Evolutionary conservation across 129 eudicot species (phyloP).

Genomic region (Centaurea solstitialis): DNA sequence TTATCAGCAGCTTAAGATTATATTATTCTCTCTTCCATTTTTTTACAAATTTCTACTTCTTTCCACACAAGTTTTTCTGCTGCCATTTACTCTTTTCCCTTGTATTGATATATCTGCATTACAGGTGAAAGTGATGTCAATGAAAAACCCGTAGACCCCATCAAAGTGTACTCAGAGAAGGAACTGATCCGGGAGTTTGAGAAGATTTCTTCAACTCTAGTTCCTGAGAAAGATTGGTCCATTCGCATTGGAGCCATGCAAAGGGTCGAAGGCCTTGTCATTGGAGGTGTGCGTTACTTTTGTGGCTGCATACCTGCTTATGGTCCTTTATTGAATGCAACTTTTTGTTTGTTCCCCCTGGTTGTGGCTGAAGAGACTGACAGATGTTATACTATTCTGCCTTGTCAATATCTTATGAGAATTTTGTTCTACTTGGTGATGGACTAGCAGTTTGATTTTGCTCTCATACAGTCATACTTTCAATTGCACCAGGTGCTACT

Average conservation of each 20-base stretch:
- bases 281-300: conserved; percentile 68
- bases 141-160: conserved; percentile 94
- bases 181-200: conserved; percentile 91
- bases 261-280: conserved; percentile 86
- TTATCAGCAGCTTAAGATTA: neutral
- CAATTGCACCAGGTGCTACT: conserved; percentile 65
- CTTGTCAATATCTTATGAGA: neutral
- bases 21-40: neutral
- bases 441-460: conserved; percentile 2
- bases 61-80: neutral
- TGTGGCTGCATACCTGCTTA: neutral
- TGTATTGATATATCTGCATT: conserved; percentile 13
- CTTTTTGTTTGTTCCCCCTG: neutral
- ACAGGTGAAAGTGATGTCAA: conserved; percentile 83
- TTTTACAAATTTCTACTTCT: neutral
- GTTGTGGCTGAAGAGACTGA: neutral
- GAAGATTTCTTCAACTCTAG: conserved; percentile 74
- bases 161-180: conserved; percentile 91
- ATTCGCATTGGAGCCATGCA: conserved; percentile 96
- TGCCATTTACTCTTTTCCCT: neutral
- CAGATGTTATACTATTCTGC: neutral
- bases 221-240: conserved; percentile 99
- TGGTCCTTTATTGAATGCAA: neutral
- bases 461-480: conserved; percentile 15
- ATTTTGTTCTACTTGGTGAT: neutral